A percentile compares a stretch with the other conserved stretches of the same genome.
phyloP scores from a whole-genome alignment of 208 protist species.

The Crithidia expoeki region DNA sequence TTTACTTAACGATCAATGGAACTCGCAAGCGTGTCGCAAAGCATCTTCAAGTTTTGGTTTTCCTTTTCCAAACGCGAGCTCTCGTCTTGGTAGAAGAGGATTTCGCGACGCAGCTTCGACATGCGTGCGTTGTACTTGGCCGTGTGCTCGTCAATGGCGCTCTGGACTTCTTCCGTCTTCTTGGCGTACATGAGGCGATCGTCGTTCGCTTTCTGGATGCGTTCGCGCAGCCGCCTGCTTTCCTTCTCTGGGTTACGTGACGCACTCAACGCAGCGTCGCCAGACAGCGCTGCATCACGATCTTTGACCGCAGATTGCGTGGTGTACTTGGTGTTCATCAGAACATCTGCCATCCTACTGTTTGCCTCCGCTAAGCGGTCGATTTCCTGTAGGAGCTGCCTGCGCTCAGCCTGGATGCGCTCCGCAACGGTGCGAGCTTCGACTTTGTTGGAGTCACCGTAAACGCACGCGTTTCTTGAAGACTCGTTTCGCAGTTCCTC shows the following conservation, averaged over 20 bases:
- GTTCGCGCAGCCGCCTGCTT: slow-evolving; percentile 58
- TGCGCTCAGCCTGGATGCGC: slow-evolving; percentile 73
- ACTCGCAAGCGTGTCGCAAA: slow-evolving; percentile 71
- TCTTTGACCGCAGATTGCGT: slow-evolving; percentile 45
- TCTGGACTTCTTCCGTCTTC: slow-evolving; percentile 62
- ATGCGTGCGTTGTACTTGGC: slow-evolving; percentile 62
- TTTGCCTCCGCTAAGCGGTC: slow-evolving; percentile 67
- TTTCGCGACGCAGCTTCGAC: slow-evolving; percentile 58
- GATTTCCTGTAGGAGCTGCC: slow-evolving; percentile 60
- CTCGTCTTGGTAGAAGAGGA: slow-evolving; percentile 73
- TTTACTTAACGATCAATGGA: slow-evolving; percentile 44
- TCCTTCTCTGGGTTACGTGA: slow-evolving; percentile 60
- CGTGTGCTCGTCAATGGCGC: slow-evolving; percentile 49
- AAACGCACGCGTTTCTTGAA: slow-evolving; percentile 43
- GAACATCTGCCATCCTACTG: slow-evolving; percentile 43
- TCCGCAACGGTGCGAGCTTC: slow-evolving; percentile 51
- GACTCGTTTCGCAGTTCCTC: slow-evolving; percentile 66
- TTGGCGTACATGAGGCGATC: slow-evolving; percentile 52
- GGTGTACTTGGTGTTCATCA: slow-evolving; percentile 65
- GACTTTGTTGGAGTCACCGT: slow-evolving; percentile 56
- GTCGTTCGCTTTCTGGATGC: slow-evolving; percentile 59
- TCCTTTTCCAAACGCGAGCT: slow-evolving; percentile 66
- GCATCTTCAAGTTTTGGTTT: slow-evolving; percentile 62
- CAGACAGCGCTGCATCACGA: slow-evolving; percentile 49
- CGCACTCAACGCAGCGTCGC: slow-evolving; percentile 40